Conservation (phyloP, 2,329 filamentous ascomycete species). For the Pestalotiopsis sp. region DNA sequence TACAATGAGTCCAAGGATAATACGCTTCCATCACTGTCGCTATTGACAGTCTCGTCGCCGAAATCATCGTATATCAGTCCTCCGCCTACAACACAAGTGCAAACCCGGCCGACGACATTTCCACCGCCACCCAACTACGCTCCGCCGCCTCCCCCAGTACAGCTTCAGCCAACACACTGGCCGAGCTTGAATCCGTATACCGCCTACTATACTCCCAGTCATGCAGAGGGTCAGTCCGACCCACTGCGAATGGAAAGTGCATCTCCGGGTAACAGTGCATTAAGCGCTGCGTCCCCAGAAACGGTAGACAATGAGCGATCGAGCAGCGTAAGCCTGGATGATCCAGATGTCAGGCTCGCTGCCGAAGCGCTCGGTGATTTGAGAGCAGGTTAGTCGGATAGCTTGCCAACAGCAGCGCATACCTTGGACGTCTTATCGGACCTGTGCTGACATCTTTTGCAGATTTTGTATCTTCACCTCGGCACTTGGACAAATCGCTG, state of each 20-base stretch:
- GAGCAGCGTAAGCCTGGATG: slow-evolving; percentile 62
- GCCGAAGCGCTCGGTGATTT: slow-evolving; percentile 78
- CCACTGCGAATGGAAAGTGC: slow-evolving; percentile 55
- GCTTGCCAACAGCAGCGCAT: slow-evolving; percentile 15
- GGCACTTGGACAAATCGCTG: slow-evolving; percentile 44
- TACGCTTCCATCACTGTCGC: slow-evolving; percentile 45
- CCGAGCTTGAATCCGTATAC: slow-evolving; percentile 53
- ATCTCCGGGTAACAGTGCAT: slow-evolving; percentile 40
- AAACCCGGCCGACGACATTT: slow-evolving; percentile 7
- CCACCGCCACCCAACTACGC: slow-evolving; percentile 21
- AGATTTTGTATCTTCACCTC: slow-evolving; percentile 72
- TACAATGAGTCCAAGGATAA: slow-evolving; percentile 28
- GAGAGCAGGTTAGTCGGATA: slow-evolving; percentile 63
- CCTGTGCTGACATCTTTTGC: slow-evolving; percentile 12
- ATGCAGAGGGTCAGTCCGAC: slow-evolving; percentile 46
- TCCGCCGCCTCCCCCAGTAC: slow-evolving; percentile 29
- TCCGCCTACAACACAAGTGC: slow-evolving; percentile 16
- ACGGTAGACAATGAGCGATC: slow-evolving; percentile 46
- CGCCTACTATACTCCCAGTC: slow-evolving; percentile 49
- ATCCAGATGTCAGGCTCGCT: slow-evolving; percentile 70
- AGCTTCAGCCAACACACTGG: slow-evolving; percentile 42
- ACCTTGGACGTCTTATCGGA: slow-evolving; percentile 14
- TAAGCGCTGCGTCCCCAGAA: slow-evolving; percentile 49
- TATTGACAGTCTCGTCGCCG: slow-evolving; percentile 38
- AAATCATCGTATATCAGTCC: slow-evolving; percentile 24